Evolutionary conservation across 1,139 yeast genomes (phyloP), one percentile per base, ranked within the genome.

Genomic region (Eremothecium gossypii): DNA sequence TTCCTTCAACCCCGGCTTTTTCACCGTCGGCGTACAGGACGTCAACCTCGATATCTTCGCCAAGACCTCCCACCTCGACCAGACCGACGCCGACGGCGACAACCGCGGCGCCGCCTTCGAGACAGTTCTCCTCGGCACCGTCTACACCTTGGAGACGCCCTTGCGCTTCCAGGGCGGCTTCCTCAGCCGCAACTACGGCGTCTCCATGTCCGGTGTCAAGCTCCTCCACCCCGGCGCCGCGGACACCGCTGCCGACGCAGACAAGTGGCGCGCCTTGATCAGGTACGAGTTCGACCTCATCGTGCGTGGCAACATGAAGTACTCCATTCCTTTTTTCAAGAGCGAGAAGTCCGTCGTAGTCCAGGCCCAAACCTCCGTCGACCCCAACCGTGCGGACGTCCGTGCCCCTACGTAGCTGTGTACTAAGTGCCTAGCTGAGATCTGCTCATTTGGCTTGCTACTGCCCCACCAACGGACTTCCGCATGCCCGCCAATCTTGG

Each of bases 21-120:
- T 83, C 52, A 72, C 84, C 1, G 77, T 89, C 4, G 69, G 70
- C 6, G 70, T 89, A 2, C 69, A 70, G 36, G 76, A 78, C 7
- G 81, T 82, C 6, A 93, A 86, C 52, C 61, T 91, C 38, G 96
- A 89, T 58, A 70, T 91, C 2, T 91, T 91, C 68, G 97, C 96
- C 1, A 81, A 83, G 52, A 77, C 93, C 42, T 74, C 79, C 5
- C 77, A 75, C 54, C 53, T 50, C 38, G 58, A 58, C 27, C 57
- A 48, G 9, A 48, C 37, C 8, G 48, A 39, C 27, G 39, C 41
- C 36, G 35, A 47, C 34, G 53, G 48, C 36, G 53, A 45, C 26
- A 30, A 17, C 9, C 37, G 14, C 27, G 45, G 47, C 7, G 38
- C 46, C 2, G 42, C 49, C 20, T 43, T 64, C 11, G 76, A 83